Evolutionary conservation across 805 yeast species (phyloP), one percentile per base, ranked within the genome.

Genomic region (Sugiyamaella valdiviana): DNA sequence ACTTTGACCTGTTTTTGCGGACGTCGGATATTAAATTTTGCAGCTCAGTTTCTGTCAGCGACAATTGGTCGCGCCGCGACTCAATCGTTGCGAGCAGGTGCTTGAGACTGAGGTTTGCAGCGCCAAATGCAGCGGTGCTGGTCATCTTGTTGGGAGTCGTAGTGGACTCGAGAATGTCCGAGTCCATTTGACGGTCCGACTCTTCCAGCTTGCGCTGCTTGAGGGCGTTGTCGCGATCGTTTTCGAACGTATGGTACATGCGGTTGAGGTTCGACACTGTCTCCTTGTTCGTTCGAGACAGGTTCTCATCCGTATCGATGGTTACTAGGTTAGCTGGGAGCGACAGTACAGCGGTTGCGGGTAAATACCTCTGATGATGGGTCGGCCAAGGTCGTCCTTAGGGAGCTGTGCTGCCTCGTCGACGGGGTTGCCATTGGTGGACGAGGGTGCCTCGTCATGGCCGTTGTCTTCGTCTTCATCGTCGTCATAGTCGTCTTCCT

Each of bases 1-100:
- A 93, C 67, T 93, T 93, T 0, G 98, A 95, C 51, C 98, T 73
- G 62, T 90, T 91, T 59, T 90, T 93, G 44, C 97, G 75, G 7
- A 93, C 98, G 62, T 93, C 99, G 76, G 86, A 78, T 46, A 93
- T 83, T 53, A 93, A 71, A 51, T 84, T 84, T 51, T 91, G 79
- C 48, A 93, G 76, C 63, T 93, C 98, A 48, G 78, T 72, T 60
- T 91, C 98, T 9, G 87, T 80, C 26, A 93, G 71, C 2, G 63
- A 59, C 48, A 91, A 70, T 51, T 79, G 77, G n/a, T 87, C 86
- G 58, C 96, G 78, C 51, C 84, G 80, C 21, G 77, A 79, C 54
- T 88, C 96, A 47, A 93, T 88, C 1, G 83, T 77, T 6, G 79
- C 77, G 24, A 93, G 70, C 43, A 93, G 73, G 63, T 95, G 90